Evolutionary conservation across 257 asterid species (phyloP), one percentile per base, ranked within the genome.

Genomic region (Solanum neorickii): DNA sequence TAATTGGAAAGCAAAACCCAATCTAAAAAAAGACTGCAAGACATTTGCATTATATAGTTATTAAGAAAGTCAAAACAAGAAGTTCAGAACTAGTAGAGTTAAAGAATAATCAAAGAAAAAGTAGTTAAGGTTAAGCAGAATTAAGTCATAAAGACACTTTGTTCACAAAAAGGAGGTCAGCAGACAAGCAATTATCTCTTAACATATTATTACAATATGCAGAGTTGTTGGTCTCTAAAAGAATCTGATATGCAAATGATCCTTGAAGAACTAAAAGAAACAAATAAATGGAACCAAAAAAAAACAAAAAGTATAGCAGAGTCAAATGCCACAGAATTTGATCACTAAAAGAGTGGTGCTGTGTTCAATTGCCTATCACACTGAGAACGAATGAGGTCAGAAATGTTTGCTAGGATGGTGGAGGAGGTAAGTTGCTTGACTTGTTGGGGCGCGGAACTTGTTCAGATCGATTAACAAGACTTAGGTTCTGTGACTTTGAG

Each of bases 401-500:
- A 83, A 80, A 87, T 25, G 44, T 27, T 25, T 46, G 49, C 37
- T 84, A 85, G 77, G 83, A 68, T 75, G 21, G 18, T 27, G 56
- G 85, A 44, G 49, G 62, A 49, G 76, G 11, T 31, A 84, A 70
- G 85, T 31, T 84, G 29, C 73, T 39, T 52, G 87, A 70, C 87
- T 80, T 60, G 86, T 72, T 86, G 12, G 20, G 83, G 65, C 83
- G 87, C 2, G 20, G 60, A 75, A 14, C 83, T 46, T 66, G 89
- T 69, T 82, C 78, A 5, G 35, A 46, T 4, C 75, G 75, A 72
- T 25, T 78, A 39, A 16, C 21, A 23, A 72, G 46, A 83, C 44
- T 85, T 70, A 88, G 84, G 27, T 82, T 82, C 82, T 89, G 90
- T 12, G 91, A 89, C 41, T 76, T 87, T 12, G 92, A 86, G 73